phyloP scores from a whole-genome alignment of 1,139 yeast genomes.

The Geotrichum klebahnii region DNA sequence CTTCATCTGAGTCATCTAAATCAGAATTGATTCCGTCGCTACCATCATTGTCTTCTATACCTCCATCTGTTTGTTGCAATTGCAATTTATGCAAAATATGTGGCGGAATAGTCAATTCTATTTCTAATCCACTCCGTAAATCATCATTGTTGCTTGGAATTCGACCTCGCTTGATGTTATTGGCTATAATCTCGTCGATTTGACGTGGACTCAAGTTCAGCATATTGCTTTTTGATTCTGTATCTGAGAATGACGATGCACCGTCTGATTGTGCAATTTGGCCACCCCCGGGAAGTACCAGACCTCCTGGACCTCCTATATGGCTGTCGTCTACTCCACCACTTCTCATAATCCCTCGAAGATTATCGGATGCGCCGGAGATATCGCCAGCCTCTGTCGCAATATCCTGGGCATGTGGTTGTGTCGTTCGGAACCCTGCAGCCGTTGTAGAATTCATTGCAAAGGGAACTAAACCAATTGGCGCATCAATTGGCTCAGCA shows the following conservation, averaged over 20 bases:
- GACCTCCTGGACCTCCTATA: slow-evolving; percentile 37
- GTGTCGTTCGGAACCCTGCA: no score
- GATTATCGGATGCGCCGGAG: slow-evolving; percentile 28
- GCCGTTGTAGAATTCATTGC: not conserved
- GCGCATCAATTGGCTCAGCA: not conserved
- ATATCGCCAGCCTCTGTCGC: slow-evolving; percentile 26
- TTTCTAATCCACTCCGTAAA: slow-evolving; percentile 7
- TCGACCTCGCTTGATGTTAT: slow-evolving; percentile 18
- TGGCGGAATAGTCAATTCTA: slow-evolving; percentile 21
- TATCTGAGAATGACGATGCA: no score
- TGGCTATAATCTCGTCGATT: slow-evolving; percentile 25
- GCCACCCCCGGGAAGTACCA: slow-evolving; percentile 49
- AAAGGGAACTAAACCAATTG: not conserved
- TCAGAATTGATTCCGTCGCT: slow-evolving; percentile 62
- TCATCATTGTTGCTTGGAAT: slow-evolving; percentile 23
- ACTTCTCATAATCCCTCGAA: slow-evolving; percentile 28
- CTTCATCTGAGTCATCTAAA: slow-evolving; percentile 63
- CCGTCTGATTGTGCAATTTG: slow-evolving; percentile 35
- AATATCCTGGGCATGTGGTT: no score
- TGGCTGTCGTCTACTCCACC: slow-evolving; percentile 21
- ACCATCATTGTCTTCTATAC: slow-evolving; percentile 41
- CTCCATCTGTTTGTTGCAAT: slow-evolving; percentile 27
- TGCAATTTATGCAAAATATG: slow-evolving; percentile 14
- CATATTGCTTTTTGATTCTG: slow-evolving; percentile 10
- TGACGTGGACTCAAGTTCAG: slow-evolving; percentile 20